Conservation (phyloP, 306 rosid species). For the Arachis hypogaea region DNA sequence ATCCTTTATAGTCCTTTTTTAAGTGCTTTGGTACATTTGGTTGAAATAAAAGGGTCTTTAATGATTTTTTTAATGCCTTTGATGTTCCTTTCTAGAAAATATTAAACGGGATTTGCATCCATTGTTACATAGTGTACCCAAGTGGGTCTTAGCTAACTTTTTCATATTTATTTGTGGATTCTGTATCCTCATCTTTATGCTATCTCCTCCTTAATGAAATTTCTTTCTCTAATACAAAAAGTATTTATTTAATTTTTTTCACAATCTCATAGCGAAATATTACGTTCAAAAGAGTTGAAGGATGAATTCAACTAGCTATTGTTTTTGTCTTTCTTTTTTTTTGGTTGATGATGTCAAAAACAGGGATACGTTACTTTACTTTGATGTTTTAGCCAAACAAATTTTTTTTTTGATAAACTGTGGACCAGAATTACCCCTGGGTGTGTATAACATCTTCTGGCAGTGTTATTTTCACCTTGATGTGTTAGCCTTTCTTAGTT, state of each 20-base stretch:
- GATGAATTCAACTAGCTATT: slow-evolving; percentile 14
- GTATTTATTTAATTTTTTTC: not conserved
- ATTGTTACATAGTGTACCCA: too few species aligned
- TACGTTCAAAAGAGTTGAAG: not conserved
- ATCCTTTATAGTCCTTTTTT: slow-evolving; percentile 1
- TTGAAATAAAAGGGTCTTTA: too few species aligned
- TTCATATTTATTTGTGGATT: too few species aligned
- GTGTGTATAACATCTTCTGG: not conserved
- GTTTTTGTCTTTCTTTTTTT: not conserved
- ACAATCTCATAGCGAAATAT: not conserved
- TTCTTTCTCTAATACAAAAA: too few species aligned
- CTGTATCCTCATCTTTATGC: too few species aligned
- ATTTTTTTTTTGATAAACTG: not conserved
- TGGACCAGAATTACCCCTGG: not conserved
- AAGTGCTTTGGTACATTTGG: too few species aligned
- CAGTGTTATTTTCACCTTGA: slow-evolving; percentile 25
- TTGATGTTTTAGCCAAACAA: slow-evolving; percentile 5
- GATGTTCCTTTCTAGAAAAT: too few species aligned
- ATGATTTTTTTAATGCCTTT: too few species aligned
- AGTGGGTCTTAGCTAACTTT: too few species aligned
- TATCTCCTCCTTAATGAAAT: too few species aligned
- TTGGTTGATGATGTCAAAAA: not conserved
- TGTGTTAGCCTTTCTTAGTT: slow-evolving; percentile 6
- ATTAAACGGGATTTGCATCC: too few species aligned
- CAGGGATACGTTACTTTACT: slow-evolving; percentile 5